A percentile compares a stretch with the other conserved stretches of the same genome.
These are phyloP conservation scores for Besnoitia besnoiti DNA, from an alignment of 169 alveolate genomes.

Conservation along the genomic window DNA sequence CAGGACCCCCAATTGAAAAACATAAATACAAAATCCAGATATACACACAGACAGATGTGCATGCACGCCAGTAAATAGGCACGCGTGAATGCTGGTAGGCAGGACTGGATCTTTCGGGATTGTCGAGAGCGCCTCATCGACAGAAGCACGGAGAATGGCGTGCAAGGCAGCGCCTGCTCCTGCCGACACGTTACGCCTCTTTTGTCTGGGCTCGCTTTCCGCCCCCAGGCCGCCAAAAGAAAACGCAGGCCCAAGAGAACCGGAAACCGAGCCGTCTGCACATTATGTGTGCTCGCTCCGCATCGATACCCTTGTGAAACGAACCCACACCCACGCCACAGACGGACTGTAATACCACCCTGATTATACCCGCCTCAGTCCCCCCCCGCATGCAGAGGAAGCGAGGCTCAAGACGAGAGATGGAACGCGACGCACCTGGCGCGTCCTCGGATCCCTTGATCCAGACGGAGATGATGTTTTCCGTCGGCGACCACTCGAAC, in stretches of 20 bases:
- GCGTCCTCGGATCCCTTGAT: constrained; percentile 88
- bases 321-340: no score
- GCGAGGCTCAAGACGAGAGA: no score
- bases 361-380: no score
- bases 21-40: no score
- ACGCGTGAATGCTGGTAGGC: no score
- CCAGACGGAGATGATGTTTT: constrained; percentile 86
- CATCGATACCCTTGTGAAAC: no score
- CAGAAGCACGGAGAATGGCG: background rate
- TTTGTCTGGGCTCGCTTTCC: background rate
- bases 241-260: background rate
- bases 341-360: no score
- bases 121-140: constrained; percentile 32
- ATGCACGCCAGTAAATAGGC: background rate
- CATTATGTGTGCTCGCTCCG: no score
- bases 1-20: background rate
- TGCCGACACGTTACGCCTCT: constrained; percentile 41
- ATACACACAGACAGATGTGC: no score
- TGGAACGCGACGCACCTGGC: constrained; percentile 78
- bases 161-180: background rate
- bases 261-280: background rate
- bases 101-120: no score
- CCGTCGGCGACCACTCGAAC: constrained; percentile 93
- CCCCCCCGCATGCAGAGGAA: no score
- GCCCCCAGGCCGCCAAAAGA: background rate